Percentiles rank a stretch among this genome's conserved stretches.
These are phyloP conservation scores for Amylocystis lapponica DNA, from an alignment of 768 basidiomycete species.

Conservation along the genomic window DNA sequence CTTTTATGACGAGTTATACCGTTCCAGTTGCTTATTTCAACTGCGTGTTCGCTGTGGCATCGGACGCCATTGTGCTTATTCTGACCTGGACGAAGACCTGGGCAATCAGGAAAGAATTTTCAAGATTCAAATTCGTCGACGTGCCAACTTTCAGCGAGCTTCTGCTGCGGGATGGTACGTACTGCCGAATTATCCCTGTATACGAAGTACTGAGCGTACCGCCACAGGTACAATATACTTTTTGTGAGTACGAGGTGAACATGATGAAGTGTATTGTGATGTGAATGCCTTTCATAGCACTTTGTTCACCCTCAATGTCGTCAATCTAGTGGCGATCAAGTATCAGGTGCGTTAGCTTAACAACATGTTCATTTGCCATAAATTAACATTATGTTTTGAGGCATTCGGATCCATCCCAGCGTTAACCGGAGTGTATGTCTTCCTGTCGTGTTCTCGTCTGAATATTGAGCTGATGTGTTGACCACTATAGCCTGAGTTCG, in stretches of 20 bases:
- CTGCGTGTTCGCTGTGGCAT: slow-evolving; percentile 1
- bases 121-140: not conserved
- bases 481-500: too few relatives aligned
- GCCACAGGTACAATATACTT: slow-evolving; percentile 5
- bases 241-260: not conserved
- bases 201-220: not conserved
- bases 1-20: too few relatives aligned
- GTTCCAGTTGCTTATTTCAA: slow-evolving; percentile 3
- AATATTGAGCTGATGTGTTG: too few relatives aligned
- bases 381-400: not conserved
- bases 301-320: not conserved
- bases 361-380: not conserved
- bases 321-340: slow-evolving; percentile 4
- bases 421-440: slow-evolving; percentile 2
- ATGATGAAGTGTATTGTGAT: too few relatives aligned
- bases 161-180: not conserved
- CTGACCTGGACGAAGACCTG: slow-evolving; percentile 3
- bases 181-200: too few relatives aligned
- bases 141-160: too few relatives aligned
- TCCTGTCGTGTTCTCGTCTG: not conserved
- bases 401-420: slow-evolving; percentile 2
- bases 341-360: not conserved
- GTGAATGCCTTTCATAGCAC: not conserved
- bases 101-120: not conserved
- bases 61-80: slow-evolving; percentile 4